phyloP scores from a whole-genome alignment of 1,284 basidiomycete species.

The Ustilago xerochloae region DNA sequence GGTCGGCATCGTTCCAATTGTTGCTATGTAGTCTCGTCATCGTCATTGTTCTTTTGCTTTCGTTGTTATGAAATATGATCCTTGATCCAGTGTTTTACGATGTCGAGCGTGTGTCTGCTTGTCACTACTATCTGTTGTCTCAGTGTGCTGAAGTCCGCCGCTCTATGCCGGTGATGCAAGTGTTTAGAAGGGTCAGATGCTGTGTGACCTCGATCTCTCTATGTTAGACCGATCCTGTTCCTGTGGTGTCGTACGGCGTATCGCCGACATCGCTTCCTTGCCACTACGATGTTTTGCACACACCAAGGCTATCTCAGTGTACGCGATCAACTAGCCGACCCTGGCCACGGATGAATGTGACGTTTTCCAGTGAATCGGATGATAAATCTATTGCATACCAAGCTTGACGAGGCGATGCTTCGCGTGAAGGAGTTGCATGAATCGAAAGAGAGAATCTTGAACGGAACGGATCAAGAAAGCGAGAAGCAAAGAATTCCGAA shows the following conservation, averaged over 20 bases:
- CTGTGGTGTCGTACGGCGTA: no score
- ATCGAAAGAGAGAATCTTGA: neutral
- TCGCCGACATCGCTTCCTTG: no score
- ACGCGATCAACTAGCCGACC: no score
- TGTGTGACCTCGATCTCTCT: neutral
- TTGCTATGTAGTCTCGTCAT: constrained; percentile 14
- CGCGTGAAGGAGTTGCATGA: neutral
- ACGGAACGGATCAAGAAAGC: neutral
- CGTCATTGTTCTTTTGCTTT: neutral
- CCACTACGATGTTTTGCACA: no score
- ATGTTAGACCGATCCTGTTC: no score
- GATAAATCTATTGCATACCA: no score
- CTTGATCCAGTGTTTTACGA: neutral
- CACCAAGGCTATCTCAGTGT: no score
- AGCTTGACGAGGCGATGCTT: neutral
- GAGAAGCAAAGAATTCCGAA: neutral
- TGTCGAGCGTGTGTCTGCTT: neutral
- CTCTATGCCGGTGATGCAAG: no score
- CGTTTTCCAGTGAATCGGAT: no score
- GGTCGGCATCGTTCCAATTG: constrained; percentile 3
- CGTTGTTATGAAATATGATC: constrained; percentile 21
- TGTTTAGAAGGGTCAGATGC: no score
- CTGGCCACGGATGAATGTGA: no score
- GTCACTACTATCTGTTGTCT: neutral
- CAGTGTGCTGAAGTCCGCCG: no score